Conservation (phyloP, 2,329 filamentous ascomycete species). For the Trichoderma oligosporum region DNA sequence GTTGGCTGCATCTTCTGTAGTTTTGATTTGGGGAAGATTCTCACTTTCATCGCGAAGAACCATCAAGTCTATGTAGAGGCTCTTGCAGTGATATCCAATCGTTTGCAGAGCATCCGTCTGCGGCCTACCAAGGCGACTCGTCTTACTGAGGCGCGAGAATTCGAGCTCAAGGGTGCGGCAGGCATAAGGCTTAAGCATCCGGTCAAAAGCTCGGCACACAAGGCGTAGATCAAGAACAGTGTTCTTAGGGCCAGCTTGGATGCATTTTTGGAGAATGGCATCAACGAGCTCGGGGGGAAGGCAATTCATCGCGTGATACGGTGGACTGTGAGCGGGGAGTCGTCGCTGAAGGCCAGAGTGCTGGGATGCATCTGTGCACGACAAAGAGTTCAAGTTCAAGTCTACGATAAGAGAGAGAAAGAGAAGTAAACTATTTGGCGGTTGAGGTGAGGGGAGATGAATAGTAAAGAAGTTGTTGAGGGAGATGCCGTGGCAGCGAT, state of each 20-base stretch:
- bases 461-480: not conserved
- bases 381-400: too few species aligned
- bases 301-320: slow-evolving; percentile 38
- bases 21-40: slow-evolving; percentile 20
- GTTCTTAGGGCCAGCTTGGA: slow-evolving; percentile 44
- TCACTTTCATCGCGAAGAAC: slow-evolving; percentile 50
- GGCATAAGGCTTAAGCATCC: slow-evolving; percentile 42
- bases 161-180: slow-evolving; percentile 49
- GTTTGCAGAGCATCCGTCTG: slow-evolving; percentile 42
- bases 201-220: slow-evolving; percentile 49
- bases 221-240: slow-evolving; percentile 43
- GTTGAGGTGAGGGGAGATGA: too few species aligned
- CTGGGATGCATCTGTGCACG: slow-evolving; percentile 12
- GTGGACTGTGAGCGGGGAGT: slow-evolving; percentile 3
- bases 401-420: not conserved
- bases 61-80: slow-evolving; percentile 51
- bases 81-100: slow-evolving; percentile 46
- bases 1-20: not conserved
- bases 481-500: not conserved
- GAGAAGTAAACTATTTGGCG: not conserved
- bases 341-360: not conserved
- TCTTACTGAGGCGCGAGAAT: slow-evolving; percentile 45
- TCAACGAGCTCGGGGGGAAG: slow-evolving; percentile 48
- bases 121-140: slow-evolving; percentile 33
- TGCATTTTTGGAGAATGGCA: slow-evolving; percentile 43